Conservation (phyloP, 768 basidiomycete species). For the Neoboletus brunneissimus region DNA sequence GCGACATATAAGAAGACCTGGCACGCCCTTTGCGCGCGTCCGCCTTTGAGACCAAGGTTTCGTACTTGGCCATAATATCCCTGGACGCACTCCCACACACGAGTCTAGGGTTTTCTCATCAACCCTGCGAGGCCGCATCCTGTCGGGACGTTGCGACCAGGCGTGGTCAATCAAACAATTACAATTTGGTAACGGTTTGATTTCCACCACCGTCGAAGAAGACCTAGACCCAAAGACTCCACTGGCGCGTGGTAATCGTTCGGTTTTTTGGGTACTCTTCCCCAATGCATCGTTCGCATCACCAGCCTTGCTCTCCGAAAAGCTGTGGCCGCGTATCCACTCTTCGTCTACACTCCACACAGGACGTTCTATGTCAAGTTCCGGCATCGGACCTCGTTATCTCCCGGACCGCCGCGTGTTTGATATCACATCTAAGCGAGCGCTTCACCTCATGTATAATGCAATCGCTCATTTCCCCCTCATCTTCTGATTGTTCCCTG, state of each 20-base stretch:
- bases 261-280: conserved; percentile 11
- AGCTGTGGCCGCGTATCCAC: conserved; percentile 14
- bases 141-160: conserved; percentile 9
- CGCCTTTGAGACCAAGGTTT: conserved; percentile 17
- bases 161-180: conserved; percentile 11
- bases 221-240: conserved; percentile 29
- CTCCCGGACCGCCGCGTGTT: conserved; percentile 17
- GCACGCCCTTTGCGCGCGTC: conserved; percentile 32
- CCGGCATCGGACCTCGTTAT: conserved; percentile 25
- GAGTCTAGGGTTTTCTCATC: conserved; percentile 24
- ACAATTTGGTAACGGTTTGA: conserved; percentile 25
- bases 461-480: conserved; percentile 12
- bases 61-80: conserved; percentile 7
- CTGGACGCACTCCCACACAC: conserved; percentile 14
- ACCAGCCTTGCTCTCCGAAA: conserved; percentile 8
- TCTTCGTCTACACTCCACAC: conserved; percentile 4
- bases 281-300: not conserved
- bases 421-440: conserved; percentile 30
- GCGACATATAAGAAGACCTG: conserved; percentile 19
- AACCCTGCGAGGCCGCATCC: conserved; percentile 20
- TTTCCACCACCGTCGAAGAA: conserved; percentile 8
- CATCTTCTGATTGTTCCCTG: conserved; percentile 9
- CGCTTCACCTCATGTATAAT: conserved; percentile 7
- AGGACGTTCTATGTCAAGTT: conserved; percentile 5
- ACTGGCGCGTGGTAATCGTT: conserved; percentile 27